Conservation (phyloP, 1,284 basidiomycete genomes). For the Rhizoctonia solani region DNA sequence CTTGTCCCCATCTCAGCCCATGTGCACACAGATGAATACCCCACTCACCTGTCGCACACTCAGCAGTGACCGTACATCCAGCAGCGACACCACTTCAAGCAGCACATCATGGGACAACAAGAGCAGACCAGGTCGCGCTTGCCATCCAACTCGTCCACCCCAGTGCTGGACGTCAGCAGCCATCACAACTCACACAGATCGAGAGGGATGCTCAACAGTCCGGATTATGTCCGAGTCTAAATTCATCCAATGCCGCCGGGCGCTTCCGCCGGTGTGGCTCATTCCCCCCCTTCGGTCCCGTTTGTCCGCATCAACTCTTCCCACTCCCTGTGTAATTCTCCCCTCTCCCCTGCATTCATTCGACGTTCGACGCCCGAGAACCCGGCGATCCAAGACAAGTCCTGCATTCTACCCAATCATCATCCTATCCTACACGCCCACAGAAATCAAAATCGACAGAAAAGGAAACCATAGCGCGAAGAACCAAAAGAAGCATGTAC, state of each 20-base stretch:
- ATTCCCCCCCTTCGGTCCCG: neutral
- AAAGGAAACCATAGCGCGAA: neutral
- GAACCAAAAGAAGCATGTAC: neutral
- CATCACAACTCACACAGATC: neutral
- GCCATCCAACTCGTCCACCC: neutral
- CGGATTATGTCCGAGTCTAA: neutral
- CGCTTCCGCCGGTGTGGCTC: conserved; percentile 7
- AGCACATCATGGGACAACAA: conserved; percentile 12
- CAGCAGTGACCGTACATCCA: conserved; percentile 1
- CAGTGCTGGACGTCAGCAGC: neutral
- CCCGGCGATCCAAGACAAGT: no score
- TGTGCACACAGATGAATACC: neutral
- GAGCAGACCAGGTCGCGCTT: neutral
- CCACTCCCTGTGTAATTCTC: no score
- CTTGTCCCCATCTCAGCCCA: neutral
- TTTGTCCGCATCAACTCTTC: no score
- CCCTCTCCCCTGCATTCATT: no score
- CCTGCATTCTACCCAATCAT: no score
- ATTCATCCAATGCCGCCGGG: neutral
- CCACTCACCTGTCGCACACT: conserved; percentile 10
- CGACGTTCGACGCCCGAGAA: no score
- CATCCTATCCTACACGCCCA: conserved; percentile 7
- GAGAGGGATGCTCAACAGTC: neutral
- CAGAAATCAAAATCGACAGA: neutral
- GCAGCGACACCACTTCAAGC: conserved; percentile 5